Base-by-base conservation (phyloP, 148 eudicot species). In the Rhododendron williamsianum region DNA sequence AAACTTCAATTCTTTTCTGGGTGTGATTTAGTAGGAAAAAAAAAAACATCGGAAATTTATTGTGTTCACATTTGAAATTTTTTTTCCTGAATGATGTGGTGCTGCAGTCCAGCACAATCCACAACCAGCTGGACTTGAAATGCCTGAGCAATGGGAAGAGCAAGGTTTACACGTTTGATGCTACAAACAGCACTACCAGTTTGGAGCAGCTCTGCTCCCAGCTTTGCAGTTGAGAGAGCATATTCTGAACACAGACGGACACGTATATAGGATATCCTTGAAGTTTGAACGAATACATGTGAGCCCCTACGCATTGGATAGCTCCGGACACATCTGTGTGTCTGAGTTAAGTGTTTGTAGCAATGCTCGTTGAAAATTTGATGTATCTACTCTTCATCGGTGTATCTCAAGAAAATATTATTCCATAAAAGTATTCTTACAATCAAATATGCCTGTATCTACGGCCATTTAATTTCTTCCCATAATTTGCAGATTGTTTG, bases 121-220 rank as follows among this genome's bases (percentile, higher is more conserved):
- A 87, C 35, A 82, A 86, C 82, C 85, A 90, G 77, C 41, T 93
- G 74, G 89, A 83, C 82, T 77, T 95, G 81, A 94, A 92, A 51
- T 95, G 97, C 90, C 82, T 91, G 12, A 74, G 84, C 89, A 94
- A 87, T 80, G 88, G 94, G 78, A 92, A 89, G 85, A 90, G 87
- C 85, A 56, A 82, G n/a, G 19, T 80, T 25, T 94, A 89, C 87
- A 82, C 58, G 15, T 58, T 88, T 83, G 56, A 73, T 3, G 85
- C 89, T 18, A 83, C 71, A 49, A 78, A 78, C 27, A 74, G 51
- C 76, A 65, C 89, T 63, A 78, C 88, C 63, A 83, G 80, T 77
- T 86, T 90, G 81, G 90, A 86, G 27, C 63, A 87, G 83, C 92
- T 94, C 9, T 95, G 98, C 91, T 46, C 90, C 80, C 83, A 90